Conservation (phyloP, 768 basidiomycete genomes). For the Boletus bicolor region DNA sequence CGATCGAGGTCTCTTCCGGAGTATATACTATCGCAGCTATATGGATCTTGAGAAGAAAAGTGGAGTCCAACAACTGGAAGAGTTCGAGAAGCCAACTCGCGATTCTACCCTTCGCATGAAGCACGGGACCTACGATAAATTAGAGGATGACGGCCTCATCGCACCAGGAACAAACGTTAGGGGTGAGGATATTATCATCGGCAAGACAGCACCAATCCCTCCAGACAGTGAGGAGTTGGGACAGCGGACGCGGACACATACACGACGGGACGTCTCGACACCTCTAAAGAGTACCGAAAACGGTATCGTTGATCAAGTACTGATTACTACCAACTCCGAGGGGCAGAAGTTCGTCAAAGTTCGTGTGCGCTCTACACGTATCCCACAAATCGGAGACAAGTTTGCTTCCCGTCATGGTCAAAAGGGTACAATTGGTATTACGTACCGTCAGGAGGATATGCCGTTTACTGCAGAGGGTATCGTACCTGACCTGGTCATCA, state of each 20-base stretch:
- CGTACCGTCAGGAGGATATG: slow-evolving; percentile 99
- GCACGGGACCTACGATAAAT: slow-evolving; percentile 97
- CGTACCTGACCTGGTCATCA: slow-evolving; percentile 96
- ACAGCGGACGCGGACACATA: slow-evolving; percentile 90
- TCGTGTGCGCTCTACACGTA: slow-evolving; percentile 90
- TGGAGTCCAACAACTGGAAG: slow-evolving; percentile 87
- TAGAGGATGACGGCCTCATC: slow-evolving; percentile 95
- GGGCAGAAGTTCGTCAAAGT: slow-evolving; percentile 99
- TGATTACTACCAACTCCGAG: slow-evolving; percentile 94
- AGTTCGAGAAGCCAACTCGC: slow-evolving; percentile 94
- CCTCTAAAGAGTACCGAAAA: slow-evolving; percentile 97
- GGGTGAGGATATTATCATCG: slow-evolving; percentile 99
- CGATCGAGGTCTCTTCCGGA: slow-evolving; percentile 96
- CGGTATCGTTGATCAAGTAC: slow-evolving; percentile 95
- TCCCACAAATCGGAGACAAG: slow-evolving; percentile 98
- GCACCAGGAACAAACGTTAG: slow-evolving; percentile 92
- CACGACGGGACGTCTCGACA: slow-evolving; percentile 93
- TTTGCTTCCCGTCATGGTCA: slow-evolving; percentile 99
- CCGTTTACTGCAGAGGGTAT: slow-evolving; percentile 97
- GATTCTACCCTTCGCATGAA: slow-evolving; percentile 96
- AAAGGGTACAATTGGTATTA: slow-evolving; percentile 99
- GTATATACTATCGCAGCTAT: slow-evolving; percentile 97
- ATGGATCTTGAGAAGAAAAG: slow-evolving; percentile 98
- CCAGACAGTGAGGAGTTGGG: slow-evolving; percentile 97
- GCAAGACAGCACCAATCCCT: slow-evolving; percentile 96